Conservation (phyloP, 495 filamentous ascomycete species). For the Niebla homalea region DNA sequence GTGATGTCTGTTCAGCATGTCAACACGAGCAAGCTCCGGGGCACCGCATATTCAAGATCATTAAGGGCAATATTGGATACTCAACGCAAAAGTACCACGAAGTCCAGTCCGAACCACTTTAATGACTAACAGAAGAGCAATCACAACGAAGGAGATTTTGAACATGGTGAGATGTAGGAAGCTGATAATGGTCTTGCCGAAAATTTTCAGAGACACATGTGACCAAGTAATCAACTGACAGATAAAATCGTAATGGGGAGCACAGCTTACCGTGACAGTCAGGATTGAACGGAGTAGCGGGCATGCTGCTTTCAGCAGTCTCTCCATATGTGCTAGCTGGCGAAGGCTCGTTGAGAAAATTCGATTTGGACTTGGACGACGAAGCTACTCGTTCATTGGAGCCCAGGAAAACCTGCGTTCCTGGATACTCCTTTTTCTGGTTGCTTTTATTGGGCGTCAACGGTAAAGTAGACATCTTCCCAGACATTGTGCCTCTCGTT, state of each 20-base stretch:
- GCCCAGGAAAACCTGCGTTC: background rate
- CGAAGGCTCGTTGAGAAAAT: constrained; percentile 20
- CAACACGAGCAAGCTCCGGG: no score
- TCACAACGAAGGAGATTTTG: no score
- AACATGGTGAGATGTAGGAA: no score
- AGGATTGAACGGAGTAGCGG: constrained; percentile 19
- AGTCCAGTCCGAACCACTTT: no score
- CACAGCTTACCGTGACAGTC: constrained; percentile 10
- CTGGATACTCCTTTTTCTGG: background rate
- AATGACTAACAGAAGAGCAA: no score
- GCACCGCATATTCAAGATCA: background rate
- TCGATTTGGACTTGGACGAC: constrained; percentile 5
- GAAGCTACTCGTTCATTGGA: constrained; percentile 9
- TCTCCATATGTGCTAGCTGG: constrained; percentile 28
- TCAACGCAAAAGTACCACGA: no score
- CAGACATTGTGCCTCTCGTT: background rate
- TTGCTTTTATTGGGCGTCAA: constrained; percentile 13
- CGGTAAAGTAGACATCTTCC: constrained; percentile 14
- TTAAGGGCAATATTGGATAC: no score
- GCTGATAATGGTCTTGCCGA: no score
- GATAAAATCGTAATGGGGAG: no score
- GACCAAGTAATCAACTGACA: no score
- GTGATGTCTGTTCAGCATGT: background rate
- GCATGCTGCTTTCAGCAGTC: constrained; percentile 19
- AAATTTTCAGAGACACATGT: no score